Base-by-base conservation (phyloP, 495 filamentous ascomycete genomes). In the Talaromyces stipitatus region DNA sequence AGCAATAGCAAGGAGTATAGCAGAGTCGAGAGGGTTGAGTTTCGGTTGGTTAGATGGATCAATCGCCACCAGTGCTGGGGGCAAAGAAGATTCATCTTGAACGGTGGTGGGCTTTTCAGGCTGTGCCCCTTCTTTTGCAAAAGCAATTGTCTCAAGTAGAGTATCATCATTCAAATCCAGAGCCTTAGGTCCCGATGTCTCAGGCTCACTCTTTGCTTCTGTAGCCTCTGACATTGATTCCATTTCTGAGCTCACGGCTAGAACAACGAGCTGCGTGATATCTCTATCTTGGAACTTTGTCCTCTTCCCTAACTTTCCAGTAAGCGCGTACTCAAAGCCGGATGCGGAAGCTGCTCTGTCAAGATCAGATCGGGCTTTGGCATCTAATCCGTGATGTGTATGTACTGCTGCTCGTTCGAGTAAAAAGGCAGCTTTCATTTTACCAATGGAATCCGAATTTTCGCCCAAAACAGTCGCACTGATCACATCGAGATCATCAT, bases 281-380 rank as follows among this genome's bases (percentile, higher is more conserved):
- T 91, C 90, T 20, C 85, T 88, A 58, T 94, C 81, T 70, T 99
- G 94, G 65, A 89, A 99, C 65, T 86, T 90, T 1, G 94, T 99
- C 56, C 94, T 77, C 72, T 96, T 97, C 43, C 91, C 94, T 61
- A 97, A 61, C 20, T 85, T 82, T 12, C 95, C 94, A 2, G 90
- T 92, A 55, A 99, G 67, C 0, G 85, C 87, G 71, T 94, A 98
- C 32, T 85, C 79, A 59, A 99, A 89, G 1, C 82, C 79, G 14
- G 83, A 85, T 18, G 77, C 64, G 26, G 66, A 64, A 2, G 85
- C 84, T 1, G 90, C 91, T 41, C 76, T 66, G 27, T 81, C 72
- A 1, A 99, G 71, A 66, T 90, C 87, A 9, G 80, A 76, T 55
- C 81, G 79, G 0, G 92, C 94, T 64, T 84, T 88, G 3, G 70